Evolutionary conservation across 2,329 filamentous ascomycete species (phyloP).

Genomic region (Cladophialophora psammophila): DNA sequence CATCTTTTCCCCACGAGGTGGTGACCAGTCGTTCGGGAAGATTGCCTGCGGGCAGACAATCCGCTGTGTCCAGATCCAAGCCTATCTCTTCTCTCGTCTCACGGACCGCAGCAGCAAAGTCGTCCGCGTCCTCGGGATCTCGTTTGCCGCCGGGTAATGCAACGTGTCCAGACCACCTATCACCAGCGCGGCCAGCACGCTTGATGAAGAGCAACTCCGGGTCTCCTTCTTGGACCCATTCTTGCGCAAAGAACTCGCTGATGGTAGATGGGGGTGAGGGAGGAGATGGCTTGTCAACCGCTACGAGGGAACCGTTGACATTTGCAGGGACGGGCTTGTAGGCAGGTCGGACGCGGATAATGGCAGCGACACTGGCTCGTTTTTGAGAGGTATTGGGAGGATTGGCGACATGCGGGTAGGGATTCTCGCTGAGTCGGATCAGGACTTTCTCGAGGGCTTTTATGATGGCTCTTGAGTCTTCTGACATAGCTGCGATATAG

Average conservation of each 20-base stretch:
- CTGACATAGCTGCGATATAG: conserved; percentile 23
- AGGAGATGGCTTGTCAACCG: conserved; percentile 26
- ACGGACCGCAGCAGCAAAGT: conserved; percentile 67
- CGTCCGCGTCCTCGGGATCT: conserved; percentile 69
- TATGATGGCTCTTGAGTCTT: conserved; percentile 37
- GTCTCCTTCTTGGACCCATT: conserved; percentile 71
- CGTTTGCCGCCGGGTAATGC: conserved; percentile 72
- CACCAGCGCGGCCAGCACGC: conserved; percentile 67
- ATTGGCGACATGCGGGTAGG: conserved; percentile 55
- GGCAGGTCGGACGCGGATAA: conserved; percentile 68
- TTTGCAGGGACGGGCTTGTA: conserved; percentile 61
- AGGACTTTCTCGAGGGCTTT: conserved; percentile 36
- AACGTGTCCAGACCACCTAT: conserved; percentile 74
- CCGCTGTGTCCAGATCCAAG: conserved; percentile 61
- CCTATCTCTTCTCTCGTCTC: conserved; percentile 74
- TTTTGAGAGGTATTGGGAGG: conserved; percentile 58
- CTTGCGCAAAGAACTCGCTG: conserved; percentile 66
- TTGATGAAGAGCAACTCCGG: conserved; percentile 77
- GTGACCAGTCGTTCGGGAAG: conserved; percentile 71
- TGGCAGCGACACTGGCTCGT: conserved; percentile 70
- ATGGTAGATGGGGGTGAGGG: conserved; percentile 46
- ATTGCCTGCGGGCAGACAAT: conserved; percentile 63
- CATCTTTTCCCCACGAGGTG: conserved; percentile 70
- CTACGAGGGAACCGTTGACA: conserved; percentile 34
- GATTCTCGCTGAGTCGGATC: conserved; percentile 38